A percentile compares a stretch with the other conserved stretches of the same genome.
Evolutionary conservation across 2,329 filamentous ascomycete genomes (phyloP).

Genomic region (Trichophyton simii): DNA sequence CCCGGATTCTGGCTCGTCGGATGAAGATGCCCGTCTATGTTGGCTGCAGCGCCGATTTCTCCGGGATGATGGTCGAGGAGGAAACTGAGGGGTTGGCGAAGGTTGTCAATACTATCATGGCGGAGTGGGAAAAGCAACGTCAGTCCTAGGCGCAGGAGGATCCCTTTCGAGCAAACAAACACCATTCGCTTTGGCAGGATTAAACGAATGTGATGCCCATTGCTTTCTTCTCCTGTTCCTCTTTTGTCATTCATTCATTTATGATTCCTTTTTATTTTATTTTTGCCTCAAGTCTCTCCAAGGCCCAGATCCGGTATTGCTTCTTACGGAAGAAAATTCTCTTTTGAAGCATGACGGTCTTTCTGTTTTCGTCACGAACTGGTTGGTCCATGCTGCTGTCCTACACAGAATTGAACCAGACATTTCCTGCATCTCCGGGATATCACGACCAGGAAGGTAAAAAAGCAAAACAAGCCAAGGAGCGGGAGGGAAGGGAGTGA

Average conservation of each 20-base stretch:
- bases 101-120: constrained; percentile 57
- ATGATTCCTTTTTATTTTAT: not conserved
- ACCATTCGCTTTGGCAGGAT: not conserved
- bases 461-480: constrained; percentile 1
- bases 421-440: not conserved
- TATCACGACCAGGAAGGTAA: not conserved
- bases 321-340: not conserved
- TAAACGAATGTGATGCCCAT: not conserved
- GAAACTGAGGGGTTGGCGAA: constrained; percentile 79
- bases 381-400: not conserved
- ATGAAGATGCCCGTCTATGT: constrained; percentile 72
- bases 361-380: not conserved
- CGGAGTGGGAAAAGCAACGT: constrained; percentile 28
- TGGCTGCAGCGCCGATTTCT: constrained; percentile 72
- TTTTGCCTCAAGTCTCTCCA: not conserved
- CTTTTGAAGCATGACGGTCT: no score
- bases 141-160: not conserved
- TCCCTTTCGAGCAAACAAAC: not conserved
- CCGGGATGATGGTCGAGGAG: constrained; percentile 74
- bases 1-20: constrained; percentile 67
- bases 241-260: not conserved
- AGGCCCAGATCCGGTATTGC: not conserved
- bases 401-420: not conserved
- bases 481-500: not conserved
- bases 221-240: not conserved